A percentile compares a stretch with the other conserved stretches of the same genome.
phyloP scores from a whole-genome alignment of 2,329 filamentous ascomycete genomes.

The Talaromyces sp. region DNA sequence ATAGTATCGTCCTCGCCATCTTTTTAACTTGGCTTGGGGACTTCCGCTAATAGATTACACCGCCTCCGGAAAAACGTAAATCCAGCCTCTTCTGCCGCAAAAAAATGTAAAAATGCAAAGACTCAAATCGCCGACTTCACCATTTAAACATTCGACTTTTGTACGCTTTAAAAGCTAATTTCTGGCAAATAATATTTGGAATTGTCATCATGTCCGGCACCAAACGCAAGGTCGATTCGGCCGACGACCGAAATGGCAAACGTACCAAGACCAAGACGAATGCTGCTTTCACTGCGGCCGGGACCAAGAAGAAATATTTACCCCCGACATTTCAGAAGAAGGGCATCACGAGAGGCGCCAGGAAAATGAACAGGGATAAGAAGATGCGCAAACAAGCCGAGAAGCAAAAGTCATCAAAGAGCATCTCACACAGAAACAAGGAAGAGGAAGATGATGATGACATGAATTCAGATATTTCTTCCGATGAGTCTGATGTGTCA shows the following conservation, averaged over 20 bases:
- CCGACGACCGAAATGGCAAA: constrained; percentile 40
- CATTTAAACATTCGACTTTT: neutral
- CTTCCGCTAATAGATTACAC: neutral
- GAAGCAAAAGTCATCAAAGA: constrained; percentile 32
- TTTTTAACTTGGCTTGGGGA: neutral
- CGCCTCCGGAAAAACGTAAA: constrained; percentile 12
- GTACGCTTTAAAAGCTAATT: neutral
- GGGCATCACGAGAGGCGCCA: constrained; percentile 8
- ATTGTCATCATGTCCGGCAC: constrained; percentile 36
- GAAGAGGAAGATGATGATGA: constrained; percentile 49
- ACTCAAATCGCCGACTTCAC: neutral
- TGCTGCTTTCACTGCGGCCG: constrained; percentile 11
- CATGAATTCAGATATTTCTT: constrained; percentile 46
- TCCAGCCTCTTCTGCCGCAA: constrained; percentile 13
- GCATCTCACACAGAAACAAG: constrained; percentile 32
- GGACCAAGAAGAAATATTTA: constrained; percentile 14
- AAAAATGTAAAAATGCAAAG: constrained; percentile 16
- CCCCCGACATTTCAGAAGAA: constrained; percentile 16
- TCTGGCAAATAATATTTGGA: neutral
- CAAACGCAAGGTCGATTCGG: constrained; percentile 39
- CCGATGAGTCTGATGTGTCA: constrained; percentile 53
- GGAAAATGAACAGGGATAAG: constrained; percentile 28
- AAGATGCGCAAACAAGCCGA: constrained; percentile 31
- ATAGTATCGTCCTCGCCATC: neutral
- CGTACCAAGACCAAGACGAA: constrained; percentile 37